phyloP scores from a whole-genome alignment of 108 stramenopile genomes.

The Cyclotella distinguenda region DNA sequence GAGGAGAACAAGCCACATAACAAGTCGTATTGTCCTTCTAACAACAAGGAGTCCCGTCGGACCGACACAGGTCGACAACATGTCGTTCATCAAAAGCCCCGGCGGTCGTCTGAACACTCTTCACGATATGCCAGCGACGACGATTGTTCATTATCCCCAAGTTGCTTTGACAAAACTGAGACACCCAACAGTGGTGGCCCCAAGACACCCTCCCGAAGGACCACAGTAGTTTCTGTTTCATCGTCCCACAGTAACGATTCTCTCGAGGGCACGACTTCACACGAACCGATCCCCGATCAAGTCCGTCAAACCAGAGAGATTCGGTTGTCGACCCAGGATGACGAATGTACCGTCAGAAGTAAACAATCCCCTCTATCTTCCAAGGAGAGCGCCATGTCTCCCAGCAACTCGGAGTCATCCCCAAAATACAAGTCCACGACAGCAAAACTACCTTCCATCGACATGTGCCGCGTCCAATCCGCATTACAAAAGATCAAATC shows the following conservation, averaged over 20 bases:
- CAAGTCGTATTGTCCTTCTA: too few species aligned
- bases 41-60: too few species aligned
- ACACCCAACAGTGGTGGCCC: neutral
- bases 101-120: too few species aligned
- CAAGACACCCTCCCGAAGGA: too few species aligned
- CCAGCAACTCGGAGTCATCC: neutral
- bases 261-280: neutral
- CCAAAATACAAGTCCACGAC: neutral
- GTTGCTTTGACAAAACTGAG: neutral
- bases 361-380: conserved; percentile 3
- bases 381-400: conserved; percentile 3
- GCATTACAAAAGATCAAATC: conserved; percentile 9
- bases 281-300: too few species aligned
- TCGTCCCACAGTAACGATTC: neutral
- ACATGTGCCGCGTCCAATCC: conserved; percentile 2
- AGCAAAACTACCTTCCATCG: neutral
- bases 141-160: conserved; percentile 4
- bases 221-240: too few species aligned
- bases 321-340: too few species aligned
- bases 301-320: too few species aligned
- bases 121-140: too few species aligned
- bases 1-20: neutral
- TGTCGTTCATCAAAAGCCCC: too few species aligned
- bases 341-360: neutral
- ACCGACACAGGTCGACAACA: too few species aligned